phyloP scores from a whole-genome alignment of 108 stramenopile species.

The Nannochloropsis salina region DNA sequence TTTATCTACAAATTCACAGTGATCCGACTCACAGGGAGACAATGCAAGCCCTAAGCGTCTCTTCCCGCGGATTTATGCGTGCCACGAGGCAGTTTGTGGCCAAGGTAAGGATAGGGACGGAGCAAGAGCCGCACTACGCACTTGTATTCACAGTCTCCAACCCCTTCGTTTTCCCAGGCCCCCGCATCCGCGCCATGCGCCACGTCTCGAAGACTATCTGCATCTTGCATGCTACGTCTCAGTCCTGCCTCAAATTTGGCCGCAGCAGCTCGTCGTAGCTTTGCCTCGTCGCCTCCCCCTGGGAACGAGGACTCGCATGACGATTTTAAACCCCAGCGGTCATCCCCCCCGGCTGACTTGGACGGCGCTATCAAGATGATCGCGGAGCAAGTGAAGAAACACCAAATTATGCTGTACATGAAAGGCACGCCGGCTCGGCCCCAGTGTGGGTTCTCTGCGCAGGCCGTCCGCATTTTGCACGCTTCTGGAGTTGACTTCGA shows the following conservation, averaged over 20 bases:
- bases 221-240: too few species aligned
- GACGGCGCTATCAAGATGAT: slow-evolving; percentile 51
- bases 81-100: neutral
- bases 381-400: slow-evolving; percentile 49
- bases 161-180: neutral
- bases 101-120: neutral
- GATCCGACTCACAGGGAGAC: too few species aligned
- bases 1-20: too few species aligned
- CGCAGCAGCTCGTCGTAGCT: neutral
- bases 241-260: neutral
- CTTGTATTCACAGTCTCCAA: neutral
- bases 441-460: slow-evolving; percentile 92
- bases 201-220: neutral
- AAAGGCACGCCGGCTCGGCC: slow-evolving; percentile 93
- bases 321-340: slow-evolving; percentile 61
- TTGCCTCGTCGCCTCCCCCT: neutral
- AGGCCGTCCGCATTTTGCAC: slow-evolving; percentile 77
- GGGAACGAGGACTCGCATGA: slow-evolving; percentile 53
- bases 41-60: neutral
- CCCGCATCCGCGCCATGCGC: neutral
- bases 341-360: slow-evolving; percentile 34
- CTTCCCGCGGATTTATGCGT: neutral
- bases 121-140: neutral
- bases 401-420: slow-evolving; percentile 96
- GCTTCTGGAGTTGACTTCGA: slow-evolving; percentile 78